Conservation (phyloP, 768 basidiomycete genomes). For the Candolleomyces efflorescens region DNA sequence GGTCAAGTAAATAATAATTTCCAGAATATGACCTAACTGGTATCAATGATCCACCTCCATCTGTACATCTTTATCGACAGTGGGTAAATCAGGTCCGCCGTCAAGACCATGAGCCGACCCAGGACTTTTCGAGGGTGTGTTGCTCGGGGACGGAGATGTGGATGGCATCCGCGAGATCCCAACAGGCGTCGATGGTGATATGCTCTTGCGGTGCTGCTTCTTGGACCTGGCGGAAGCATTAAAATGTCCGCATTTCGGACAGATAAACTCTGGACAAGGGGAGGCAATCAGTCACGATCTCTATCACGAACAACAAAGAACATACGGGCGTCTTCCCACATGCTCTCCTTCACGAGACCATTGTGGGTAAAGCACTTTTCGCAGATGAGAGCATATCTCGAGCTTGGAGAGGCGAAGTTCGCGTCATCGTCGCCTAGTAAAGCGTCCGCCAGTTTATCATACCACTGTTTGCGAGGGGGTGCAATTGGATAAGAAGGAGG, state of each 20-base stretch:
- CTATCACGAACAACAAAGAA: slow-evolving; percentile 15
- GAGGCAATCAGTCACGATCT: not conserved
- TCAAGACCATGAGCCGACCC: not conserved
- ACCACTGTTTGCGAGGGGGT: slow-evolving; percentile 72
- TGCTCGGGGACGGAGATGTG: not conserved
- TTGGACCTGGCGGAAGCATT: slow-evolving; percentile 49
- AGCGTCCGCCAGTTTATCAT: slow-evolving; percentile 84
- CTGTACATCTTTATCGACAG: slow-evolving; percentile 7
- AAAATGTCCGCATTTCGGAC: slow-evolving; percentile 83
- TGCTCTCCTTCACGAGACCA: slow-evolving; percentile 76
- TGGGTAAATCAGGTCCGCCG: slow-evolving; percentile 7
- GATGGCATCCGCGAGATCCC: slow-evolving; percentile 8
- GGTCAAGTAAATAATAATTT: not conserved
- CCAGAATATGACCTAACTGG: not conserved
- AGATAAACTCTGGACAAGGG: slow-evolving; percentile 63
- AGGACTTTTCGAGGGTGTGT: not conserved
- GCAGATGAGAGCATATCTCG: slow-evolving; percentile 82
- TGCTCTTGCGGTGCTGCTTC: slow-evolving; percentile 1
- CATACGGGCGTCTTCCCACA: slow-evolving; percentile 82
- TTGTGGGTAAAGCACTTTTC: slow-evolving; percentile 86
- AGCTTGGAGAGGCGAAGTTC: slow-evolving; percentile 37
- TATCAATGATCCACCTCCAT: slow-evolving; percentile 12
- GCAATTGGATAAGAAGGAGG: slow-evolving; percentile 32
- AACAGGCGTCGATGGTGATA: slow-evolving; percentile 8
- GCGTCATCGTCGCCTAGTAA: slow-evolving; percentile 77